Conservation (phyloP, 768 basidiomycete species). For the Brasilioporus rufonigricans region DNA sequence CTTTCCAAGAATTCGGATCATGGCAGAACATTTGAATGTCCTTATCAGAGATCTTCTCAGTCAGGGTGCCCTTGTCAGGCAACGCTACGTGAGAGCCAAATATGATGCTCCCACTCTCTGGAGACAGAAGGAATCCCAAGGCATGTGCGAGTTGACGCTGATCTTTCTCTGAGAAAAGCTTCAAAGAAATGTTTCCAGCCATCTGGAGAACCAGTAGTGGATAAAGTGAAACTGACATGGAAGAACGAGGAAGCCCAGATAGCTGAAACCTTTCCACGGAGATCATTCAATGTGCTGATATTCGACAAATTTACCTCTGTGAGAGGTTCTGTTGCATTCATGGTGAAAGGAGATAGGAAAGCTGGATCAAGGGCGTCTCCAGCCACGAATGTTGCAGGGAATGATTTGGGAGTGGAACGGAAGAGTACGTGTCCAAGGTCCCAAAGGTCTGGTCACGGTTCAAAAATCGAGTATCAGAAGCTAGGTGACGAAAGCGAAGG, state of each 20-base stretch:
- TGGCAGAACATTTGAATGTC: slow-evolving; percentile 16
- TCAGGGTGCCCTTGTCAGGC: slow-evolving; percentile 8
- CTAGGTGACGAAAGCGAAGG: background rate
- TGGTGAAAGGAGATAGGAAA: slow-evolving; percentile 35
- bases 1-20: too few relatives aligned
- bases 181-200: slow-evolving; percentile 21
- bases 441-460: slow-evolving; percentile 50
- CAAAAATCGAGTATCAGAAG: background rate
- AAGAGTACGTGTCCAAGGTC: slow-evolving; percentile 62
- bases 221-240: slow-evolving; percentile 2
- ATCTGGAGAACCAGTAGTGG: slow-evolving; percentile 20
- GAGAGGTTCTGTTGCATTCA: slow-evolving; percentile 16
- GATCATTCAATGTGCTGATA: slow-evolving; percentile 42
- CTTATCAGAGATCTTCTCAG: background rate
- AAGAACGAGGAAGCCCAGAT: slow-evolving; percentile 59
- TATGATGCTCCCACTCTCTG: slow-evolving; percentile 27
- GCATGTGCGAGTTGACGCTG: slow-evolving; percentile 26
- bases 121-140: slow-evolving; percentile 27
- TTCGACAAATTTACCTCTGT: slow-evolving; percentile 25
- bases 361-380: slow-evolving; percentile 53
- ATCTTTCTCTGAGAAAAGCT: slow-evolving; percentile 27
- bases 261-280: slow-evolving; percentile 45
- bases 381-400: slow-evolving; percentile 52
- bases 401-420: slow-evolving; percentile 46
- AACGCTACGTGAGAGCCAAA: slow-evolving; percentile 30